These are phyloP conservation scores for Endogone sp. DNA, from an alignment of 192 early-diverging fungal species.

Conservation along the genomic window DNA sequence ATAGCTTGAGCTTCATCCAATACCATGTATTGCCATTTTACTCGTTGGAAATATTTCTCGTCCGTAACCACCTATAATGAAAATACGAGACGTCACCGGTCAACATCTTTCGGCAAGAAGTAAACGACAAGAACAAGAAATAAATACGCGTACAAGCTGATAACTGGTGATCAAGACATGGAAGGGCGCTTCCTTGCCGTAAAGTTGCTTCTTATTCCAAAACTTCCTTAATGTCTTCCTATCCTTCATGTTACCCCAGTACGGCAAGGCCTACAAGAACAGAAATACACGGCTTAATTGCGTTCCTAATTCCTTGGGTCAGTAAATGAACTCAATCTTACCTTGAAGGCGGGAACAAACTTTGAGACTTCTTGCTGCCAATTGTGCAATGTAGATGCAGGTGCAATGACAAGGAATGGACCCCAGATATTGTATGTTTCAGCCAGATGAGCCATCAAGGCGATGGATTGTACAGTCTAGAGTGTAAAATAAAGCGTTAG, in stretches of 20 bases:
- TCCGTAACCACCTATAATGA: conserved; percentile 60
- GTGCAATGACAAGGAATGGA: conserved; percentile 87
- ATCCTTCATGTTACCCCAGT: conserved; percentile 84
- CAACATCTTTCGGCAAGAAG: too few species aligned
- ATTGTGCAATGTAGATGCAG: conserved; percentile 85
- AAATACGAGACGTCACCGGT: not conserved
- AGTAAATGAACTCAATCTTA: conserved; percentile 14
- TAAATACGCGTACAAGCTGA: conserved; percentile 51
- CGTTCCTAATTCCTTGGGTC: too few species aligned
- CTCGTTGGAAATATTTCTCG: conserved; percentile 71
- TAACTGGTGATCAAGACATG: conserved; percentile 91
- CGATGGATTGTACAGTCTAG: conserved; percentile 89
- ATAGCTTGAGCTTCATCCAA: conserved; percentile 94
- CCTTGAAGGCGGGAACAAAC: conserved; percentile 76
- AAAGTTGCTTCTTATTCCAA: conserved; percentile 71
- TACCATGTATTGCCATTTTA: conserved; percentile 96
- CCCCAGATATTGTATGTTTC: conserved; percentile 88
- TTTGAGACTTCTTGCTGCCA: conserved; percentile 87
- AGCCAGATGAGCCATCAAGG: conserved; percentile 83
- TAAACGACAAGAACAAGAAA: not conserved
- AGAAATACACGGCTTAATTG: not conserved
- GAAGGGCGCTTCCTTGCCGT: conserved; percentile 74
- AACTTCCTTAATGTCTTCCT: conserved; percentile 80
- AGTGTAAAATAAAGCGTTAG: conserved; percentile 3
- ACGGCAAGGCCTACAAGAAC: conserved; percentile 54